A percentile compares a stretch with the other conserved stretches of the same genome.
Evolutionary conservation across 2,329 filamentous ascomycete genomes (phyloP).

Genomic region (Fonsecaea erecta): DNA sequence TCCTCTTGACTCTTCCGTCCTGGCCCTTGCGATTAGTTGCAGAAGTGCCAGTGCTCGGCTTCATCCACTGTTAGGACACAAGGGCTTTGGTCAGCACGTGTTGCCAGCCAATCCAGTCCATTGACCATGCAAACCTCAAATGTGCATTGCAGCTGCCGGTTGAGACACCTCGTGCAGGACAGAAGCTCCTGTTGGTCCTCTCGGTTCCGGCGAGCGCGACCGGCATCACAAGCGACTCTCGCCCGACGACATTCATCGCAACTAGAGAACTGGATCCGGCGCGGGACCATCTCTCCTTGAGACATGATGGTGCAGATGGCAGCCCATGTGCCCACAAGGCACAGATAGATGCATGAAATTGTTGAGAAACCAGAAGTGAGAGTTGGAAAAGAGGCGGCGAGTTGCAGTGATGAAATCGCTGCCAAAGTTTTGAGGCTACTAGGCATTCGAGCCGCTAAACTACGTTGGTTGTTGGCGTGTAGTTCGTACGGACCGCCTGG

Average conservation of each 20-base stretch:
- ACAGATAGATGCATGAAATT: neutral
- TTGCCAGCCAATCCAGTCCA: neutral
- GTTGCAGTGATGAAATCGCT: neutral
- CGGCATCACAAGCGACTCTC: constrained; percentile 42
- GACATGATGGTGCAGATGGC: constrained; percentile 14
- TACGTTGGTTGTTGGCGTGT: neutral
- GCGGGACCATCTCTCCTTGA: constrained; percentile 22
- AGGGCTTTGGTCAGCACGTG: constrained; percentile 6
- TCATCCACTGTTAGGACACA: constrained; percentile 20
- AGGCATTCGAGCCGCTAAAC: neutral
- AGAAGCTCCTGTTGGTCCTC: constrained; percentile 32
- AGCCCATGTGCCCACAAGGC: neutral
- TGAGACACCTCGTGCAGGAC: constrained; percentile 36
- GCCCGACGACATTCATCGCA: constrained; percentile 44
- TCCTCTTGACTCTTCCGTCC: constrained; percentile 5
- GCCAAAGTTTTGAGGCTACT: neutral
- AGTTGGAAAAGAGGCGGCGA: neutral
- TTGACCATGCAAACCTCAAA: constrained; percentile 27
- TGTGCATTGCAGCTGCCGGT: constrained; percentile 31
- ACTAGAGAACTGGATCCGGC: constrained; percentile 44
- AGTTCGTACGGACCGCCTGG: neutral
- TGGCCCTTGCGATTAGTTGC: constrained; percentile 2
- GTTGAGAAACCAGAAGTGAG: neutral
- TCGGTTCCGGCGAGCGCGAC: constrained; percentile 32
- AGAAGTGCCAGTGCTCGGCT: neutral